Evolutionary conservation across 306 rosid species (phyloP).

Genomic region (Dalbergia cochinchinensis): DNA sequence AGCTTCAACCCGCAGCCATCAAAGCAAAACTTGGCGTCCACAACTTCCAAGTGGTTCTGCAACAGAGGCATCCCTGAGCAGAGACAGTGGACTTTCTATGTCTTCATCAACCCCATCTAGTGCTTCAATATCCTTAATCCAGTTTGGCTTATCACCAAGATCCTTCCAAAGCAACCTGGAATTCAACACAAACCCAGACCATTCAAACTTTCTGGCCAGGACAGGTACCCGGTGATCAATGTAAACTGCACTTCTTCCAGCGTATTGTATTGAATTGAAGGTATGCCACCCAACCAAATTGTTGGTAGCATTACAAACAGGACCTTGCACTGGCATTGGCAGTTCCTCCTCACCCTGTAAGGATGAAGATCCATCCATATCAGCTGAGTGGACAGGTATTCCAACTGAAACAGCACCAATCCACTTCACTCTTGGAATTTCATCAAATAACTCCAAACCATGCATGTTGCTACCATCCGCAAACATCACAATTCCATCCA

Average conservation of each 20-base stretch:
- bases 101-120: constrained; percentile 64
- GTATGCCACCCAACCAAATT: constrained; percentile 96
- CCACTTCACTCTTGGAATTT: constrained; percentile 86
- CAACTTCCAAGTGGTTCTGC: constrained; percentile 96
- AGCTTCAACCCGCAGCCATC: constrained; percentile 99
- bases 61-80: constrained; percentile 77
- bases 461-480: constrained; percentile 99
- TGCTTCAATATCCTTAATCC: constrained; percentile 80
- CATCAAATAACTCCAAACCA: constrained; percentile 93
- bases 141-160: constrained; percentile 78
- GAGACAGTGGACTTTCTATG: constrained; percentile 80
- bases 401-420: constrained; percentile 96
- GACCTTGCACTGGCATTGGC: constrained; percentile 87
- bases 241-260: constrained; percentile 72
- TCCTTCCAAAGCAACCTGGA: constrained; percentile 88
- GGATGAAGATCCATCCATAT: constrained; percentile 50
- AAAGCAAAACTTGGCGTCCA: constrained; percentile 89
- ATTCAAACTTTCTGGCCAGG: constrained; percentile 85
- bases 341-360: constrained; percentile 59
- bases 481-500: constrained; percentile 94
- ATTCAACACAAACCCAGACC: constrained; percentile 97
- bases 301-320: constrained; percentile 90
- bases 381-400: constrained; percentile 71
- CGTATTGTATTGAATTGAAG: constrained; percentile 73
- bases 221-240: constrained; percentile 87